These are phyloP conservation scores for Achlya hypogyna DNA, from an alignment of 352 stramenopile genomes.

Conservation along the genomic window DNA sequence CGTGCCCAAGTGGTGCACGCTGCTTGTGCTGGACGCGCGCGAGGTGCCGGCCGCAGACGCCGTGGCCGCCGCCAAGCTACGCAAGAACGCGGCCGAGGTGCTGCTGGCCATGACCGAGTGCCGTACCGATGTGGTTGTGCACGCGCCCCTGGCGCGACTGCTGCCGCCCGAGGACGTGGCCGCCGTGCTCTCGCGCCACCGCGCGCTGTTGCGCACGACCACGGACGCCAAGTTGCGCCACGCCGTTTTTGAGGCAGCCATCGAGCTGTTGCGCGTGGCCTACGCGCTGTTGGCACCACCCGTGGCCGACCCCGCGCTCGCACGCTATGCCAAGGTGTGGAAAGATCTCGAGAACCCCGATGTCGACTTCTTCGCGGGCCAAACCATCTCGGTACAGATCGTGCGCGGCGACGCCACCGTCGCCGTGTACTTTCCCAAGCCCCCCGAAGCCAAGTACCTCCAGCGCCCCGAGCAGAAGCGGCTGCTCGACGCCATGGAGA, in stretches of 20 bases:
- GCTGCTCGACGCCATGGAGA: slow-evolving; percentile 15
- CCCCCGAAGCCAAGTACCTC: slow-evolving; percentile 16
- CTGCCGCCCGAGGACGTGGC: neutral
- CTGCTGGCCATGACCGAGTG: slow-evolving; percentile 10
- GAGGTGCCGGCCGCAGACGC: neutral
- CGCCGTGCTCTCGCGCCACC: neutral
- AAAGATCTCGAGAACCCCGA: slow-evolving; percentile 4
- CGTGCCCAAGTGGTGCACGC: slow-evolving; percentile 6
- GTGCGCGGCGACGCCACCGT: slow-evolving; percentile 10
- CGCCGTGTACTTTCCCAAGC: slow-evolving; percentile 14
- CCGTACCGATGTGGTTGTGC: slow-evolving; percentile 3
- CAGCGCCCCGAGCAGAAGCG: slow-evolving; percentile 5
- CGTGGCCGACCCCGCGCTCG: neutral
- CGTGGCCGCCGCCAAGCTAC: neutral
- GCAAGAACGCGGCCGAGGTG: neutral
- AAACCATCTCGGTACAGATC: slow-evolving; percentile 17
- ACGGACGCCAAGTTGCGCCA: neutral
- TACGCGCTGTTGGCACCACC: slow-evolving; percentile 4
- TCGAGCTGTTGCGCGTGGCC: slow-evolving; percentile 11
- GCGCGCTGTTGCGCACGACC: neutral
- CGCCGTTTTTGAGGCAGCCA: neutral
- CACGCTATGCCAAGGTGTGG: slow-evolving; percentile 2
- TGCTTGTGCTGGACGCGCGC: neutral
- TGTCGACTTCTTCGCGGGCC: slow-evolving; percentile 8
- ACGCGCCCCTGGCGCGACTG: neutral